These are phyloP conservation scores for Iris macrosiphon DNA, from an alignment of 106 monocot genomes.

Conservation along the genomic window DNA sequence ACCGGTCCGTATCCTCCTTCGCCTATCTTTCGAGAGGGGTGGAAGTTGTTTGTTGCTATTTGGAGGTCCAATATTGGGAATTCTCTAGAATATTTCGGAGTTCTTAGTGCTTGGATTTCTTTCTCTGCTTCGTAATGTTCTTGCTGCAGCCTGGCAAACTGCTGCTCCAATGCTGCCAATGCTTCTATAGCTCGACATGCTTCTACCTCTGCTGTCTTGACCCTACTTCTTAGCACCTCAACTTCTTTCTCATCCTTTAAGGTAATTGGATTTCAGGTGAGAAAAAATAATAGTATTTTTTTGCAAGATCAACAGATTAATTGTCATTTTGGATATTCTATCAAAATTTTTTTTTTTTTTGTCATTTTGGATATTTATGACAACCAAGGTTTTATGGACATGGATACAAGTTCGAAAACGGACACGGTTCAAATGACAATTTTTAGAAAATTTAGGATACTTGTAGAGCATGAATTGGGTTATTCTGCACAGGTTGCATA, in stretches of 20 bases:
- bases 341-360: too few relatives aligned
- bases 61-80: background rate
- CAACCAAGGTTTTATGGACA: too few relatives aligned
- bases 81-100: background rate
- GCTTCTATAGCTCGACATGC: background rate
- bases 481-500: too few relatives aligned
- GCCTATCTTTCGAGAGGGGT: slow-evolving; percentile 13
- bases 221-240: background rate
- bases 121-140: background rate
- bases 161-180: background rate
- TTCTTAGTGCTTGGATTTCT: slow-evolving; percentile 12
- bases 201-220: background rate
- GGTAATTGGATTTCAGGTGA: background rate
- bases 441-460: too few relatives aligned
- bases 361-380: too few relatives aligned
- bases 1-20: slow-evolving; percentile 26
- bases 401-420: too few relatives aligned
- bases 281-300: background rate
- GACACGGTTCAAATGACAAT: too few relatives aligned
- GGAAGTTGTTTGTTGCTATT: slow-evolving; percentile 16
- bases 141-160: background rate
- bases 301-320: too few relatives aligned
- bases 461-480: too few relatives aligned
- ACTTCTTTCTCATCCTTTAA: background rate
- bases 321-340: too few relatives aligned